phyloP scores from a whole-genome alignment of 371 early-diverging fungal genomes.

The Lichtheimia ramosa region DNA sequence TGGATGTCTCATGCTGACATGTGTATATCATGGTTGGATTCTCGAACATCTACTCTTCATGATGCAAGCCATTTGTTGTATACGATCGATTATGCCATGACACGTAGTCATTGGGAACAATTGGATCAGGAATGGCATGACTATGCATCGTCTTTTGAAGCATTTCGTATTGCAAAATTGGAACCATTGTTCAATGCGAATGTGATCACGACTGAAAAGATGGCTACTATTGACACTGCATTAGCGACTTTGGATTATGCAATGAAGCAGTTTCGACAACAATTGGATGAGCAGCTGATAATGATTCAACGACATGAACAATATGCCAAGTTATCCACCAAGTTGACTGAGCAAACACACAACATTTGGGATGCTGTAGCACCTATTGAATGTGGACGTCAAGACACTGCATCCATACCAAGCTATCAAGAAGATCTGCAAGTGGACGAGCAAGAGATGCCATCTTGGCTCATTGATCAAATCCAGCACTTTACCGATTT shows the following conservation, averaged over 20 bases:
- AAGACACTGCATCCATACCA: not conserved
- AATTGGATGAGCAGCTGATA: not conserved
- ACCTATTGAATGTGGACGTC: not conserved
- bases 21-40: not conserved
- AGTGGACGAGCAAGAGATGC: too few relatives aligned
- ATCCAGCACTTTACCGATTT: too few relatives aligned
- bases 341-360: not conserved
- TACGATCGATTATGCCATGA: not conserved
- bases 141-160: not conserved
- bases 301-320: not conserved
- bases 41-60: not conserved
- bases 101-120: not conserved
- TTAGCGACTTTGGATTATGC: too few relatives aligned
- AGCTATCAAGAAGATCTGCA: too few relatives aligned
- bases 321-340: not conserved
- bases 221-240: too few relatives aligned
- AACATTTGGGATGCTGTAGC: not conserved
- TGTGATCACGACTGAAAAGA: too few relatives aligned
- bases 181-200: not conserved
- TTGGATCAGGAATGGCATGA: conserved; percentile 1
- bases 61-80: too few relatives aligned
- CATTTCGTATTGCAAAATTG: not conserved
- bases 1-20: not conserved
- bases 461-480: too few relatives aligned
- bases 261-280: not conserved